A percentile compares a stretch with the other conserved stretches of the same genome.
Evolutionary conservation across 257 asterid genomes (phyloP).

Genomic region (Salvia miltiorrhiza): DNA sequence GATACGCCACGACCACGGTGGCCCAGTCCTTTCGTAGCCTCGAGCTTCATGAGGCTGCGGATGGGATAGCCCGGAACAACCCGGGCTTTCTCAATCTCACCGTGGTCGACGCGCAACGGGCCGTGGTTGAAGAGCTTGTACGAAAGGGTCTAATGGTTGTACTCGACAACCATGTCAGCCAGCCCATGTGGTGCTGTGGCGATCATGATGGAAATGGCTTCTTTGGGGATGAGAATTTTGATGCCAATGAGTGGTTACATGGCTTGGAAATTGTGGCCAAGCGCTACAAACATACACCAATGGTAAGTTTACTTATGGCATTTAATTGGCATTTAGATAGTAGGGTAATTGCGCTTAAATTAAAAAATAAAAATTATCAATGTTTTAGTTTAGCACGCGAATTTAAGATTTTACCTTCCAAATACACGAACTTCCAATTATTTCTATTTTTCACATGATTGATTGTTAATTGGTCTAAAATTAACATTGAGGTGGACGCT

Average conservation of each 20-base stretch:
- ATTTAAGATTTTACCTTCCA: no score
- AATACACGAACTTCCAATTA: no score
- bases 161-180: slow-evolving; percentile 67
- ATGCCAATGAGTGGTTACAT: slow-evolving; percentile 56
- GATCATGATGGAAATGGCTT: slow-evolving; percentile 69
- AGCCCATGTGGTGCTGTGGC: slow-evolving; percentile 66
- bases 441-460: no score
- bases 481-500: no score
- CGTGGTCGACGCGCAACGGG: slow-evolving; percentile 49
- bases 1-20: slow-evolving; percentile 26
- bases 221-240: slow-evolving; percentile 61
- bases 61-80: slow-evolving; percentile 37
- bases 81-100: slow-evolving; percentile 30
- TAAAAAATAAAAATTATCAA: no score
- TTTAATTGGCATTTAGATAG: no score
- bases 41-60: slow-evolving; percentile 33
- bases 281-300: slow-evolving; percentile 33
- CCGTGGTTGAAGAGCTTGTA: slow-evolving; percentile 42
- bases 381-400: no score
- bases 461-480: no score
- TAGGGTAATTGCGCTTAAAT: no score
- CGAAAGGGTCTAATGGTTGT: slow-evolving; percentile 46
- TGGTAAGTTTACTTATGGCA: slow-evolving; percentile 24
- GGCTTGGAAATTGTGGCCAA: slow-evolving; percentile 43
- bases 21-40: slow-evolving; percentile 14